Conservation (phyloP, 176 grass and related monocot genomes). For the Oryza coarctata region DNA sequence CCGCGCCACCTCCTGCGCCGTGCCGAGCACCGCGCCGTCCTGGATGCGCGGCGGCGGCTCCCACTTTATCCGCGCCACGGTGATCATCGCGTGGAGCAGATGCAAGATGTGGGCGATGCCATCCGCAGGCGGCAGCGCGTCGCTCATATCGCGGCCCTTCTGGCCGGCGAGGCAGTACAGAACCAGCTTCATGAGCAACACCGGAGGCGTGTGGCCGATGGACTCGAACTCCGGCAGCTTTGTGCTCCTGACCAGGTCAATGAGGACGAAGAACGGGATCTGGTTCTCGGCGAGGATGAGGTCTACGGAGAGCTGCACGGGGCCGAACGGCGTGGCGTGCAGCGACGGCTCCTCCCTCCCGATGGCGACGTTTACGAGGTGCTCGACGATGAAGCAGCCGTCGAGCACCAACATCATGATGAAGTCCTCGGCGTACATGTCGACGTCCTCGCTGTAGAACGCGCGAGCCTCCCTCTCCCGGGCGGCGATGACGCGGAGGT, state of each 20-base stretch:
- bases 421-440: not conserved
- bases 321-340: slow-evolving; percentile 42
- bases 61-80: slow-evolving; percentile 34
- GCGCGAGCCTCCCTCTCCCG: slow-evolving; percentile 42
- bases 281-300: slow-evolving; percentile 58
- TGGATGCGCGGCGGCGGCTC: slow-evolving; percentile 21
- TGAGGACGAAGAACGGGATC: slow-evolving; percentile 48
- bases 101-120: slow-evolving; percentile 37
- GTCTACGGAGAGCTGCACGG: slow-evolving; percentile 45
- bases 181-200: slow-evolving; percentile 33
- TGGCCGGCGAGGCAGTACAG: slow-evolving; percentile 43
- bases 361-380: slow-evolving; percentile 34
- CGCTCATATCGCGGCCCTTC: slow-evolving; percentile 41
- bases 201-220: not conserved
- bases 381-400: slow-evolving; percentile 60
- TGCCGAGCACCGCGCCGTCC: slow-evolving; percentile 1
- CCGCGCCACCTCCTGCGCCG: slow-evolving; percentile 18
- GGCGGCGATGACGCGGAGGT: slow-evolving; percentile 32
- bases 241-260: slow-evolving; percentile 21
- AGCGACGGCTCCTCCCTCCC: slow-evolving; percentile 30
- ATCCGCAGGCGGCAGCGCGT: not conserved
- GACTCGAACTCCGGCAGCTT: slow-evolving; percentile 21
- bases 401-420: slow-evolving; percentile 51
- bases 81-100: slow-evolving; percentile 41
- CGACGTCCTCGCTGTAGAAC: slow-evolving; percentile 40